phyloP scores from a whole-genome alignment of 2,329 filamentous ascomycete genomes.

The Alternaria incomplexa region DNA sequence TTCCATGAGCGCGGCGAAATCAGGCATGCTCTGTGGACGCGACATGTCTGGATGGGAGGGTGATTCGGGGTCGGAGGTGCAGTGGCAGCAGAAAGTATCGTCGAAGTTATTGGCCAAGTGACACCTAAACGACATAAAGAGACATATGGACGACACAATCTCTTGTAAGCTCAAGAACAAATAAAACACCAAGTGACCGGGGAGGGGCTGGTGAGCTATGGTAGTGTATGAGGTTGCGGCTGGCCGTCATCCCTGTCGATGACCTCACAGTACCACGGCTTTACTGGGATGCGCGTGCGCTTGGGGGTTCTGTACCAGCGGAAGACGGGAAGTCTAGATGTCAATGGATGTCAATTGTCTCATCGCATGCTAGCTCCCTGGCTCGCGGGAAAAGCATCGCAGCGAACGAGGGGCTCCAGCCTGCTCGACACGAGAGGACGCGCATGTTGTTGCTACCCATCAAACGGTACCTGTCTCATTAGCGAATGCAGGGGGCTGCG shows the following conservation, averaged over 20 bases:
- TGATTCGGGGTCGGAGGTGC: neutral
- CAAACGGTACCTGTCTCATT: constrained; percentile 11
- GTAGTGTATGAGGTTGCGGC: constrained; percentile 23
- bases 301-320: constrained; percentile 7
- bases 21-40: constrained; percentile 45
- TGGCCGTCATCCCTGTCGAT: constrained; percentile 43
- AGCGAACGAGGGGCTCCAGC: neutral
- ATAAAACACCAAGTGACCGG: neutral
- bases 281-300: constrained; percentile 11
- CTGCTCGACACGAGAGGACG: neutral
- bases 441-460: constrained; percentile 1
- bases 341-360: neutral
- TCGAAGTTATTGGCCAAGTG: constrained; percentile 14
- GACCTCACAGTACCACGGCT: constrained; percentile 35
- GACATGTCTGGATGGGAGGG: constrained; percentile 22
- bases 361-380: constrained; percentile 3
- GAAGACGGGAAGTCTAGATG: neutral
- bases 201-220: constrained; percentile 14
- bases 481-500: constrained; percentile 7
- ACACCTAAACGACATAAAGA: constrained; percentile 14
- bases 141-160: neutral
- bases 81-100: constrained; percentile 14
- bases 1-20: constrained; percentile 42
- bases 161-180: constrained; percentile 5
- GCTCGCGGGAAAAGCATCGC: constrained; percentile 5